Evolutionary conservation across 768 basidiomycete genomes (phyloP), one percentile per base, ranked within the genome.

Genomic region (Saitozyma sp.): DNA sequence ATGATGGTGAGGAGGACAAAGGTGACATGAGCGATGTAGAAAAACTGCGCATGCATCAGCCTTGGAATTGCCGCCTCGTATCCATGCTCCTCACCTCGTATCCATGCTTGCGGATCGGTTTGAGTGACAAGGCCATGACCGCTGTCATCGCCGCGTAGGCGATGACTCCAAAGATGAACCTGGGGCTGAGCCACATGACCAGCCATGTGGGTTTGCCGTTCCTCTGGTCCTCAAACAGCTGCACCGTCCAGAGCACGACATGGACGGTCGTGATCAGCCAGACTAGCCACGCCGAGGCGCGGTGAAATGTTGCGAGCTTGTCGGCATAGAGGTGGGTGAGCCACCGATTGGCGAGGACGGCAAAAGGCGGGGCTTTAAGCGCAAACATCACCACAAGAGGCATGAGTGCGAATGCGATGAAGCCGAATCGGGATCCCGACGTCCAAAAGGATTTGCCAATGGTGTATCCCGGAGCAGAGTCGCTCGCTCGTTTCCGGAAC

Each of bases 371-470:
- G 83, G 83, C 74, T 87, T 80, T 91, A 75, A 91, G 83, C 9
- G 86, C 88, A 64, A 89, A 83, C 13, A 89, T 82, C 61, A 90
- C 81, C 58, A 85, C 86, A 8, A 91, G 82, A 0, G 89, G 90
- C 52, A 89, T 80, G 38, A 90, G 82, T 1, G 88, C 85, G 70
- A 89, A 90, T 0, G 88, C 85, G 45, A 90, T 86, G 59, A 88
- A 81, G 0, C 90, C 89, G 17, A 85, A 83, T 40, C 89, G 80
- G 16, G 83, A 84, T n/a, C 85, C 86, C 1, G 85, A 82, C 0
- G 88, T 86, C 90, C 90, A 91, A 79, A 85, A 85, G 0, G 86
- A 83, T 75, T 89, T 89, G 51, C 72, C 66, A 61, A 91, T 87
- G 16, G 86, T 87, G 74, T 85, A 84, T 65, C 84, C 82, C 4